Base-by-base conservation (phyloP, 2,329 filamentous ascomycete species). In the Septoria petroselini region DNA sequence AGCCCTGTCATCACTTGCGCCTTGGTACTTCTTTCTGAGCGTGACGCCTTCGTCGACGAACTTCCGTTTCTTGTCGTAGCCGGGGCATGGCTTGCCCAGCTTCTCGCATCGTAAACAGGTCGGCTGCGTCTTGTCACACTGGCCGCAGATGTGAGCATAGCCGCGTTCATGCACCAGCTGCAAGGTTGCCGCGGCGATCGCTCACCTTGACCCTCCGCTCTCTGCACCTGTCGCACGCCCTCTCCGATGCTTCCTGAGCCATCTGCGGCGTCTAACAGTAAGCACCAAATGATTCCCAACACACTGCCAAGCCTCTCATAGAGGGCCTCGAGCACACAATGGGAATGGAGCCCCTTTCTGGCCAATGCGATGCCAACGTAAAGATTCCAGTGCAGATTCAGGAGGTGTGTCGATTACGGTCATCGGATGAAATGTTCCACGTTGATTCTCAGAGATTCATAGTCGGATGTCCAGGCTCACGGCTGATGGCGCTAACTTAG, bases 41-140 rank as follows among this genome's bases (percentile, higher is more conserved):
- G 60, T 58, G 7, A 64, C 59, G 17, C 63, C 62, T 53, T 67
- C 64, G 47, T 67, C 64, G 21, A 67, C 64, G 39, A 67, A 67
- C 52, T 67, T 67, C 19, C 64, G 60, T 40, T 65, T 67, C 61
- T 66, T 67, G 56, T 66, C 64, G 47, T 67, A 67, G 17, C 64
- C 64, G 8, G 64, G 64, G 49, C 64, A 67, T 52, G 63, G 61
- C 53, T 66, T 66, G 42, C 63, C 62, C 7, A 67, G 56, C 55
- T 67, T 67, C 54, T 66, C 63, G 54, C 64, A 67, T 18, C 64
- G 59, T 12, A 58, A 51, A 52, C 64, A 67, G 34, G 59, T 50
- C 17, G 64, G 64, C 34, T 61, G 58, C 17, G 57, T 55, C 48
- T 67, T 67, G 51, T 67, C 64, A 46, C 63, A 65, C 63, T 65